Evolutionary conservation across 257 asterid species (phyloP).

Genomic region (Verbascum thapsus): DNA sequence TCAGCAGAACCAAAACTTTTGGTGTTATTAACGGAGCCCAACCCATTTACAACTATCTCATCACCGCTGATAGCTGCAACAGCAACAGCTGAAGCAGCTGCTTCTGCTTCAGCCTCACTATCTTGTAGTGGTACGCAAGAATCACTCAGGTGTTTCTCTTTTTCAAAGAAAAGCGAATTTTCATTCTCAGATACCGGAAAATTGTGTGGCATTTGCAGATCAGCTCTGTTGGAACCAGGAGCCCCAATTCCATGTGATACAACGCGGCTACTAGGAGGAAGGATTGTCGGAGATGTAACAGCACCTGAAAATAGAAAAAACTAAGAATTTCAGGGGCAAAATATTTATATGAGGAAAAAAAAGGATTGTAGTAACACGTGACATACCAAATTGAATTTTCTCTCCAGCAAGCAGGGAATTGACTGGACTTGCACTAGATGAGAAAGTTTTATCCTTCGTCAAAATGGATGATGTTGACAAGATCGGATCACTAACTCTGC

Average conservation of each 20-base stretch:
- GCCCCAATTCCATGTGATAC: slow-evolving; percentile 68
- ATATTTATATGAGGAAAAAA: background rate
- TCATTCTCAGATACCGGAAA: slow-evolving; percentile 60
- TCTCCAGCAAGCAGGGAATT: slow-evolving; percentile 96
- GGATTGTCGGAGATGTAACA: slow-evolving; percentile 86
- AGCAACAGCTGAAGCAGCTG: slow-evolving; percentile 95
- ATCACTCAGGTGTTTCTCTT: slow-evolving; percentile 59
- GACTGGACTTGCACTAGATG: slow-evolving; percentile 79
- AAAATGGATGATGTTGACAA: slow-evolving; percentile 59
- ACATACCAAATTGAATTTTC: slow-evolving; percentile 89
- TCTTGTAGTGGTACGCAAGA: slow-evolving; percentile 62
- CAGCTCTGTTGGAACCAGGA: slow-evolving; percentile 85
- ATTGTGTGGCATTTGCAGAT: slow-evolving; percentile 58
- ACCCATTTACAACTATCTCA: slow-evolving; percentile 58
- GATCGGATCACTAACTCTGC: slow-evolving; percentile 52
- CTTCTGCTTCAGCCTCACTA: slow-evolving; percentile 89
- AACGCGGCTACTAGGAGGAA: slow-evolving; percentile 68
- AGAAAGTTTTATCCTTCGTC: slow-evolving; percentile 63
- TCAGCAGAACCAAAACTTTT: slow-evolving; percentile 48
- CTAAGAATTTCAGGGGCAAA: background rate
- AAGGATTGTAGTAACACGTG: slow-evolving; percentile 1
- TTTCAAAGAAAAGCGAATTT: slow-evolving; percentile 56
- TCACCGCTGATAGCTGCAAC: slow-evolving; percentile 88
- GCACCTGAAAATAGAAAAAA: slow-evolving; percentile 62
- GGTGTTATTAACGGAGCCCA: slow-evolving; percentile 50